These are phyloP conservation scores for Ascochyta viciae-villosae DNA, from an alignment of 2,329 filamentous ascomycete genomes.

Conservation along the genomic window DNA sequence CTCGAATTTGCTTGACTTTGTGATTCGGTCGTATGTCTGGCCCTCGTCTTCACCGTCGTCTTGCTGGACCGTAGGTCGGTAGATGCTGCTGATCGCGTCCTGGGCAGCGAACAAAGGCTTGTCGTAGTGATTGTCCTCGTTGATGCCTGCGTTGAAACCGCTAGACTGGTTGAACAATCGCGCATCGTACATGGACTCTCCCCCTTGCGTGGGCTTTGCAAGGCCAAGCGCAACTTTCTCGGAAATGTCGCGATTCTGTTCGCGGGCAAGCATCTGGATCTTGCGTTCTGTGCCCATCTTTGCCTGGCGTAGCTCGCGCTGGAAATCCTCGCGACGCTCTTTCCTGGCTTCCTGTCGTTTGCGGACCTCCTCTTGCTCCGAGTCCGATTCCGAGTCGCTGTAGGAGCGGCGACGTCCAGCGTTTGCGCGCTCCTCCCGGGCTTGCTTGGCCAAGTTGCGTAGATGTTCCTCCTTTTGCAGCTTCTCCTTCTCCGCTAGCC, in stretches of 20 bases:
- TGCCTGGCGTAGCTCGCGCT: conserved; percentile 89
- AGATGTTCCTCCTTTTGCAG: conserved; percentile 91
- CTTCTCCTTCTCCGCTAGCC: conserved; percentile 96
- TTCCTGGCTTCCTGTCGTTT: conserved; percentile 79
- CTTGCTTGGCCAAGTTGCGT: conserved; percentile 86
- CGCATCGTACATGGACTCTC: conserved; percentile 97
- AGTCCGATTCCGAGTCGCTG: conserved; percentile 52
- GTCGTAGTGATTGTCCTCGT: conserved; percentile 97
- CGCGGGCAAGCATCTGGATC: conserved; percentile 89
- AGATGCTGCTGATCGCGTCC: conserved; percentile 93
- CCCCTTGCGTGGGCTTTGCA: conserved; percentile 90
- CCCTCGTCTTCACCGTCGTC: conserved; percentile 80
- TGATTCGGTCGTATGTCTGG: conserved; percentile 84
- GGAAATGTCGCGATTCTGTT: conserved; percentile 95
- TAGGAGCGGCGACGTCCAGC: conserved; percentile 51
- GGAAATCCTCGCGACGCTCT: conserved; percentile 81
- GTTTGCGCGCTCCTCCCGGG: conserved; percentile 77
- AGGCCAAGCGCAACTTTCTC: conserved; percentile 95
- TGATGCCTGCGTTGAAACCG: conserved; percentile 90
- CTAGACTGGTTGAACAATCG: conserved; percentile 92
- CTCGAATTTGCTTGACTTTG: conserved; percentile 86
- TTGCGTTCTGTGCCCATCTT: conserved; percentile 94
- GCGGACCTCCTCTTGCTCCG: conserved; percentile 73
- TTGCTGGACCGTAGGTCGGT: conserved; percentile 76
- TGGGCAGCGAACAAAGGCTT: conserved; percentile 96